These are phyloP conservation scores for Colletotrichum noveboracense DNA, from an alignment of 2,329 filamentous ascomycete genomes.

Conservation along the genomic window DNA sequence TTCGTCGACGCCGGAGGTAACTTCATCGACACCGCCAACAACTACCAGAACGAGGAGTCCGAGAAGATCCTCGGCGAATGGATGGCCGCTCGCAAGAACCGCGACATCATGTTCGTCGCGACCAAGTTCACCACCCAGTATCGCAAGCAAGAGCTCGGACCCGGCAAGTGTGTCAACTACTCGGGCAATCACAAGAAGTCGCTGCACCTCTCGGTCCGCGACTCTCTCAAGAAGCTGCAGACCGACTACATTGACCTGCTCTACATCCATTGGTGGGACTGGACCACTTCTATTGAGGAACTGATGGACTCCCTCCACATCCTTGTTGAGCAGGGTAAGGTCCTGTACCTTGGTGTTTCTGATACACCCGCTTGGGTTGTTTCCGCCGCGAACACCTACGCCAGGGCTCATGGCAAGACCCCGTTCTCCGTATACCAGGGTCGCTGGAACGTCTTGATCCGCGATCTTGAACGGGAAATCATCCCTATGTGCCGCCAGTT, in stretches of 20 bases:
- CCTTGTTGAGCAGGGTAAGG: conserved; percentile 45
- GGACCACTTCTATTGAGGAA: conserved; percentile 44
- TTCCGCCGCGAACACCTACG: conserved; percentile 42
- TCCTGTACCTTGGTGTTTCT: conserved; percentile 45
- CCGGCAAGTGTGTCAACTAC: conserved; percentile 43
- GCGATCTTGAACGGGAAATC: conserved; percentile 46
- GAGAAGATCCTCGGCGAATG: conserved; percentile 64
- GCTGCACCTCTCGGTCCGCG: conserved; percentile 45
- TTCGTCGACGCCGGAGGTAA: conserved; percentile 66
- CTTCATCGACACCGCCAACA: conserved; percentile 70
- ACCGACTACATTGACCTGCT: conserved; percentile 51
- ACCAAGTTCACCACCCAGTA: conserved; percentile 63
- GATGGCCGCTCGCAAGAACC: conserved; percentile 52
- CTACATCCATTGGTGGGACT: conserved; percentile 52
- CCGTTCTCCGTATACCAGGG: conserved; percentile 46
- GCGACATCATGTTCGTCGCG: conserved; percentile 59
- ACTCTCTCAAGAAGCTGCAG: conserved; percentile 49
- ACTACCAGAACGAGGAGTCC: conserved; percentile 63
- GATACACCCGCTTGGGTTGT: conserved; percentile 47
- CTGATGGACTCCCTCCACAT: conserved; percentile 46
- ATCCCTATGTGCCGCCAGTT: conserved; percentile 46
- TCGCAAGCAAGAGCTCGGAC: conserved; percentile 37
- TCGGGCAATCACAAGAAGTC: conserved; percentile 47
- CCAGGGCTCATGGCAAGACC: conserved; percentile 36
- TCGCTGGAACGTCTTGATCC: conserved; percentile 36